Conservation (phyloP, 2,329 filamentous ascomycete species). For the Pleoardoris graminearum region DNA sequence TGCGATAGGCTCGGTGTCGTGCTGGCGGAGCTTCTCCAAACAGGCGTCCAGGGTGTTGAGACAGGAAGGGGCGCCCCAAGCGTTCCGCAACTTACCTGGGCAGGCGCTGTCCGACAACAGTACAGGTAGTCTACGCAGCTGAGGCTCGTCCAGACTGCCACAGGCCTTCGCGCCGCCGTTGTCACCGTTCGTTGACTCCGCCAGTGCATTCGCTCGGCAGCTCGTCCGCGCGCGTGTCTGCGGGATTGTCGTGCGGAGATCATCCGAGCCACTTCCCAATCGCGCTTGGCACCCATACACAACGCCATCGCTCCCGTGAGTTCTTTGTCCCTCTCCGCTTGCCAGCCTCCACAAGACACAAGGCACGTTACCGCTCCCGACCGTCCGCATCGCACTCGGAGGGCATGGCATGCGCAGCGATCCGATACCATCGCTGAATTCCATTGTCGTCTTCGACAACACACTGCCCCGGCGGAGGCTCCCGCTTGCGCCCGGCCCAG, state of each 20-base stretch:
- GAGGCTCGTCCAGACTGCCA: no score
- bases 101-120: constrained; percentile 4
- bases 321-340: constrained; percentile 6
- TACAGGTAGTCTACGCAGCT: neutral
- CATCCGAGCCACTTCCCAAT: constrained; percentile 13
- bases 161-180: no score
- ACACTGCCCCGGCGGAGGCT: constrained; percentile 16
- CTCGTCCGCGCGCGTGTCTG: constrained; percentile 11
- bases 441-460: constrained; percentile 18
- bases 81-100: constrained; percentile 1
- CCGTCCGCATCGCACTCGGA: constrained; percentile 14
- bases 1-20: neutral
- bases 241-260: constrained; percentile 20
- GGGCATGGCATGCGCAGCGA: constrained; percentile 29
- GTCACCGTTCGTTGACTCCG: constrained; percentile 2
- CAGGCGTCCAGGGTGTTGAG: neutral
- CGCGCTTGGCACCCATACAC: constrained; percentile 5
- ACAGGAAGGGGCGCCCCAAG: constrained; percentile 6
- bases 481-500: constrained; percentile 16
- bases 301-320: constrained; percentile 4
- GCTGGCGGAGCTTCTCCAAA: neutral
- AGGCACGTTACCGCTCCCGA: constrained; percentile 6
- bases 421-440: constrained; percentile 21
- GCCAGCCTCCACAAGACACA: neutral
- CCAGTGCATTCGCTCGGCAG: constrained; percentile 12